Evolutionary conservation across 2,329 filamentous ascomycete species (phyloP).

Genomic region (Epicoccum sorghinum): DNA sequence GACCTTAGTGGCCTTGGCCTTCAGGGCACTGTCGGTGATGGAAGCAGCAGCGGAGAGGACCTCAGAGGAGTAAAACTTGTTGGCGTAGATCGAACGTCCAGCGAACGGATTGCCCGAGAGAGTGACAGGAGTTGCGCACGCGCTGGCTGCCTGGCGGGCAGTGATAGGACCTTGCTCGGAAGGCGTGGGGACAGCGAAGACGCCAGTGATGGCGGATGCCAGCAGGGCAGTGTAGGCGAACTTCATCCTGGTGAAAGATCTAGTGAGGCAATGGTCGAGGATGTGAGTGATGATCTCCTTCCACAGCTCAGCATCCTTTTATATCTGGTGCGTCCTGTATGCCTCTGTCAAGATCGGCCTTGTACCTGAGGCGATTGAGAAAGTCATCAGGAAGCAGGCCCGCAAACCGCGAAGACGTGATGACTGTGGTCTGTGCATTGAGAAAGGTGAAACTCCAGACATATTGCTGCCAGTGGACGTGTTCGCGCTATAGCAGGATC

Average conservation of each 20-base stretch:
- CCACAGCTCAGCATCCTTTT: constrained; percentile 31
- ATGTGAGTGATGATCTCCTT: constrained; percentile 27
- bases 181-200: constrained; percentile 42
- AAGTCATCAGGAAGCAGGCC: constrained; percentile 46
- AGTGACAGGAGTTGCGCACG: constrained; percentile 45
- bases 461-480: constrained; percentile 29
- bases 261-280: constrained; percentile 24
- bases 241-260: constrained; percentile 43
- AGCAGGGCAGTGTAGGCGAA: constrained; percentile 40
- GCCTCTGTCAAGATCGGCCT: background rate
- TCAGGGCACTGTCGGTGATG: constrained; percentile 57
- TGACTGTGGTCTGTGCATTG: constrained; percentile 37
- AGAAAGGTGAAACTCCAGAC: constrained; percentile 43
- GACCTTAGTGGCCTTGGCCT: constrained; percentile 56
- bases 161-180: constrained; percentile 42
- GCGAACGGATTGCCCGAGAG: constrained; percentile 60
- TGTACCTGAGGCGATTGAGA: constrained; percentile 3
- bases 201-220: constrained; percentile 45
- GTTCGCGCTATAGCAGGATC: constrained; percentile 31
- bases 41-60: constrained; percentile 65
- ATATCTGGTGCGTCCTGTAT: constrained; percentile 28
- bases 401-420: constrained; percentile 39
- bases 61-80: constrained; percentile 61
- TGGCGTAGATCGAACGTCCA: constrained; percentile 58
- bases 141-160: constrained; percentile 37